Percentiles rank a stretch among this genome's conserved stretches.
phyloP scores from a whole-genome alignment of 352 stramenopile species.

The Phytophthora kernoviae region DNA sequence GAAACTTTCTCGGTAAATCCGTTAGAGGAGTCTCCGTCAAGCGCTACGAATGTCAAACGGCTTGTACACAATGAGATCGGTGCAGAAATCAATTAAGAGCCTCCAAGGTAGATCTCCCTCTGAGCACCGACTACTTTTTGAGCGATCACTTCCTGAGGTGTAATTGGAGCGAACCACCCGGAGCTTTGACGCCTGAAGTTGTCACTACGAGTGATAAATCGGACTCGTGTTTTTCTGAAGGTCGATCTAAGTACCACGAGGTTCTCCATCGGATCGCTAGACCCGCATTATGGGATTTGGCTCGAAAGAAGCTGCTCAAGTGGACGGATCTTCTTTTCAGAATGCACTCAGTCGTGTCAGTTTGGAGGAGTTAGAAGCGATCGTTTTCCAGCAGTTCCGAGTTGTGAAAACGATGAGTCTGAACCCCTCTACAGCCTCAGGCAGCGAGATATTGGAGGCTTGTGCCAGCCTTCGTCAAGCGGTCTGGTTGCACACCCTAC shows the following conservation, averaged over 20 bases:
- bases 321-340: slow-evolving; percentile 29
- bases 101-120: slow-evolving; percentile 11
- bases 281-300: slow-evolving; percentile 52
- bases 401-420: slow-evolving; percentile 49
- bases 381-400: slow-evolving; percentile 48
- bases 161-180: slow-evolving; percentile 22
- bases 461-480: slow-evolving; percentile 66
- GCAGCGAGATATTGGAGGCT: slow-evolving; percentile 52
- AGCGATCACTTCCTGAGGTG: slow-evolving; percentile 36
- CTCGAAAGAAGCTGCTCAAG: slow-evolving; percentile 50
- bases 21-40: background rate
- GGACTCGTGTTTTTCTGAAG: background rate
- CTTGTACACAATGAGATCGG: background rate
- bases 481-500: slow-evolving; percentile 64
- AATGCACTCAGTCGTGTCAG: slow-evolving; percentile 33
- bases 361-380: slow-evolving; percentile 50
- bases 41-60: background rate
- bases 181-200: background rate
- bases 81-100: background rate
- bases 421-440: slow-evolving; percentile 48
- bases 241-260: slow-evolving; percentile 10
- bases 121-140: slow-evolving; percentile 42
- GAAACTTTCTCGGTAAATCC: background rate
- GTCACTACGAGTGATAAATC: background rate
- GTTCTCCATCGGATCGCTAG: slow-evolving; percentile 42